Evolutionary conservation across 805 yeast genomes (phyloP).

Genomic region (Lachancea lanzarotensis): DNA sequence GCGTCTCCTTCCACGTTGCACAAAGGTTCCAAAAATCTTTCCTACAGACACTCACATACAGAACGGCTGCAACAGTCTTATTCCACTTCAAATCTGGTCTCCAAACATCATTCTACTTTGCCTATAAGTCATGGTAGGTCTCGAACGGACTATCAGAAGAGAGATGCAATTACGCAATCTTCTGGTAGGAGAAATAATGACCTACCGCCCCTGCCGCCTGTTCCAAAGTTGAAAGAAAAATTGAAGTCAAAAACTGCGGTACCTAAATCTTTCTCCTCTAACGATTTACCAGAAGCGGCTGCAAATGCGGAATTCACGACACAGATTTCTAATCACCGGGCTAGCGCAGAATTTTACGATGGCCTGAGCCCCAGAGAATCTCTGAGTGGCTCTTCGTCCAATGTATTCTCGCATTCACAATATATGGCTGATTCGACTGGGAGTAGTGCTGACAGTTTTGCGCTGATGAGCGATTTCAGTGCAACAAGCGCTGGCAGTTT

Average conservation of each 20-base stretch:
- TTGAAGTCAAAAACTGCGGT: constrained; percentile 8
- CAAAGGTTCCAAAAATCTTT: neutral
- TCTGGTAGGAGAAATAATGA: neutral
- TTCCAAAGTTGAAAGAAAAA: constrained; percentile 21
- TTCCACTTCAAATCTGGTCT: constrained; percentile 5
- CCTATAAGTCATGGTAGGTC: neutral
- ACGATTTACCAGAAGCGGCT: constrained; percentile 15
- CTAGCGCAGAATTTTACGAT: constrained; percentile 15
- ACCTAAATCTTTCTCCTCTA: constrained; percentile 26
- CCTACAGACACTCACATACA: neutral
- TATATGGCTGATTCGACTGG: constrained; percentile 44
- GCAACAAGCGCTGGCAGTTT: constrained; percentile 88
- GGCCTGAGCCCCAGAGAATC: constrained; percentile 12
- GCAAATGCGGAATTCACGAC: constrained; percentile 1
- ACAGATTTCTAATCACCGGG: constrained; percentile 13
- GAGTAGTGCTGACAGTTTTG: constrained; percentile 36
- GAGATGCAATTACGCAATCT: neutral
- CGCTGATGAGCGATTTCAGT: constrained; percentile 57
- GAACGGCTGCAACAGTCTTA: constrained; percentile 5
- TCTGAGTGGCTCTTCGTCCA: constrained; percentile 10
- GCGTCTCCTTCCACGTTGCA: neutral
- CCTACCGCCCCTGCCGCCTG: constrained; percentile 19
- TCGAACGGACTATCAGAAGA: neutral
- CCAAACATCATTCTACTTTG: constrained; percentile 1
- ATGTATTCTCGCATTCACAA: constrained; percentile 37